phyloP scores from a whole-genome alignment of 805 yeast species.

The Nematodospora valgi region DNA sequence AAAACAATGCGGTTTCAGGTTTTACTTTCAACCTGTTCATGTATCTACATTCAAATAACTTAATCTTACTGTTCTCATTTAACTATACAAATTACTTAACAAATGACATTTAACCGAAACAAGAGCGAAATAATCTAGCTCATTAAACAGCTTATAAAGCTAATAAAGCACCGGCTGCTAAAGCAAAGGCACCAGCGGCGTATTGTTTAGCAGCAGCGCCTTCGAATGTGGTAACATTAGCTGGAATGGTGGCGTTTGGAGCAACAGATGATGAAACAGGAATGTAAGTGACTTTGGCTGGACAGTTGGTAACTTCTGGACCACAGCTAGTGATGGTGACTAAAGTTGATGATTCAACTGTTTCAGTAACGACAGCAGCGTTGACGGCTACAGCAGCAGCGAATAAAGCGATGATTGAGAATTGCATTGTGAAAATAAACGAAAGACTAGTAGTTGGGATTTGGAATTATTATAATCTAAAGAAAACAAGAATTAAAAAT shows the following conservation, averaged over 20 bases:
- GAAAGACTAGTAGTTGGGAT: conserved; percentile 34
- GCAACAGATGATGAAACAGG: conserved; percentile 7
- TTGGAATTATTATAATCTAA: conserved; percentile 13
- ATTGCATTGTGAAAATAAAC: conserved; percentile 37
- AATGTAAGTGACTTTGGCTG: conserved; percentile 18
- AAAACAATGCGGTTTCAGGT: no score
- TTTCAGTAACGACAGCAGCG: conserved; percentile 30
- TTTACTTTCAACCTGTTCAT: no score
- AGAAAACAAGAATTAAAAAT: conserved; percentile 13
- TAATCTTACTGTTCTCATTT: no score
- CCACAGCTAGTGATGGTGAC: conserved; percentile 49
- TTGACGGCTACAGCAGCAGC: conserved; percentile 31
- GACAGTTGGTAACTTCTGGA: conserved; percentile 43
- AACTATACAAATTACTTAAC: no score
- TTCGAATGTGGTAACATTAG: conserved; percentile 35
- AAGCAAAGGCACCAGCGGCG: conserved; percentile 46
- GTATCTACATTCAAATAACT: no score
- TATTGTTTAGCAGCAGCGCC: conserved; percentile 34
- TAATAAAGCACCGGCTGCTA: conserved; percentile 51
- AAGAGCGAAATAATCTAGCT: neutral
- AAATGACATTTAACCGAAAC: no score
- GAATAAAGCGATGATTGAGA: conserved; percentile 35
- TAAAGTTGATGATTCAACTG: conserved; percentile 15
- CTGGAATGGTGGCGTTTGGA: conserved; percentile 19
- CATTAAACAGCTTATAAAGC: conserved; percentile 46